phyloP scores from a whole-genome alignment of 176 grass and related monocot species.

The Thinopyrum elongatum region DNA sequence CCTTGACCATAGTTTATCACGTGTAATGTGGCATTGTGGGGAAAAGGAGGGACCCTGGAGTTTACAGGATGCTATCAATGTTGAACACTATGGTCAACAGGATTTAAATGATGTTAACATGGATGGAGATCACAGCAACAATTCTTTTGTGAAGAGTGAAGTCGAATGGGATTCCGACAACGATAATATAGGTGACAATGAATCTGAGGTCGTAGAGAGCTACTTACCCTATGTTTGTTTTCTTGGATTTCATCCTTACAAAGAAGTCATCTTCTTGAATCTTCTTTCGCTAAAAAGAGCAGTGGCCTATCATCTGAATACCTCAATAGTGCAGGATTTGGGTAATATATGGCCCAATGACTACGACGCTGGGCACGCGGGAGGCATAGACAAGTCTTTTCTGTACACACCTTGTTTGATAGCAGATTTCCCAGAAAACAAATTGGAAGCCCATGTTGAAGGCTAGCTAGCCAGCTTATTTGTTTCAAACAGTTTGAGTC shows the following conservation, averaged over 20 bases:
- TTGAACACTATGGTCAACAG: not conserved
- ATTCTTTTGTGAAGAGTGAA: not conserved
- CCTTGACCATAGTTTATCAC: not conserved
- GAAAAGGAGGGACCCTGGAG: not conserved
- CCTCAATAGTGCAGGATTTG: not conserved
- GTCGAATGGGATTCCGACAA: not conserved
- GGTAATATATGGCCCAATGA: not conserved
- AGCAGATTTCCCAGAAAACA: not conserved
- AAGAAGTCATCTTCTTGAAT: not conserved
- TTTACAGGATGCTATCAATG: not conserved
- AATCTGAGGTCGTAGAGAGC: not conserved
- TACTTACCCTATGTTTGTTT: not conserved
- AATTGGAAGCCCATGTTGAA: not conserved
- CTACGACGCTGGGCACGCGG: not conserved
- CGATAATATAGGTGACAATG: not conserved
- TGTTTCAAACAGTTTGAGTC: not conserved
- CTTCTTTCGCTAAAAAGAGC: not conserved
- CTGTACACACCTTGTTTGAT: not conserved
- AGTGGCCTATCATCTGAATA: not conserved
- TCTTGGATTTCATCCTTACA: conserved; percentile 6
- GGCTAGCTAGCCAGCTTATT: not conserved
- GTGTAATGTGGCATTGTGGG: not conserved
- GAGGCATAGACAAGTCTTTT: not conserved
- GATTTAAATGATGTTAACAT: not conserved
- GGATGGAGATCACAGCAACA: not conserved